Conservation (phyloP, 345 rosid genomes). For the Lenwebbia sp. region DNA sequence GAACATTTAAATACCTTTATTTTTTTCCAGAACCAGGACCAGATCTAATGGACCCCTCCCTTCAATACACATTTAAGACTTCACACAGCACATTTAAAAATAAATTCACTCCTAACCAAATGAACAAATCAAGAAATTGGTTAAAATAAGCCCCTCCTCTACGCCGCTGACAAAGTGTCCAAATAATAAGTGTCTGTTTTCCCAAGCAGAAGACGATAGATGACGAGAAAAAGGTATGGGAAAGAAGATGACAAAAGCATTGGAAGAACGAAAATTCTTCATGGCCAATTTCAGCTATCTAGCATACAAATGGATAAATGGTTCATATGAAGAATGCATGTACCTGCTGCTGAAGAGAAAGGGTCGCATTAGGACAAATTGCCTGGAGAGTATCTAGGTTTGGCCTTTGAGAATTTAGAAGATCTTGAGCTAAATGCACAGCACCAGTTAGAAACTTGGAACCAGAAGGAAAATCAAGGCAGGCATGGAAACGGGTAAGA, state of each 20-base stretch:
- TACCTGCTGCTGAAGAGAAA: conserved; percentile 97
- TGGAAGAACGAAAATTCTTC: not conserved
- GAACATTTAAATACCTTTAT: not conserved
- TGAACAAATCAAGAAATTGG: not conserved
- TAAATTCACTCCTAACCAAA: not conserved
- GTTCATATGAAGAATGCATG: not conserved
- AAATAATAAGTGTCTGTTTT: not conserved
- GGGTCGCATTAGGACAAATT: conserved; percentile 46
- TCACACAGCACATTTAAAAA: not conserved
- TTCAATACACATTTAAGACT: not conserved
- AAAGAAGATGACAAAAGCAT: not conserved
- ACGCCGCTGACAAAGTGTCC: not conserved
- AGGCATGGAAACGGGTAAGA: conserved; percentile 66
- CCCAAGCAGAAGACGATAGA: not conserved
- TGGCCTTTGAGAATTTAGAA: conserved; percentile 54
- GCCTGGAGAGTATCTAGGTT: conserved; percentile 38
- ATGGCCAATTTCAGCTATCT: not conserved
- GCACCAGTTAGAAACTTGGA: conserved; percentile 55
- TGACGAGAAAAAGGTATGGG: not conserved
- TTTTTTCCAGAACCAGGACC: not conserved
- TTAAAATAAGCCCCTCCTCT: not conserved
- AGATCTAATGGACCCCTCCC: not conserved
- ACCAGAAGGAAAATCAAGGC: conserved; percentile 75
- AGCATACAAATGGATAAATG: not conserved
- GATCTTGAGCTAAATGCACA: conserved; percentile 44